Base-by-base conservation (phyloP, 1,284 basidiomycete genomes). In the Wolfiporia cocos region DNA sequence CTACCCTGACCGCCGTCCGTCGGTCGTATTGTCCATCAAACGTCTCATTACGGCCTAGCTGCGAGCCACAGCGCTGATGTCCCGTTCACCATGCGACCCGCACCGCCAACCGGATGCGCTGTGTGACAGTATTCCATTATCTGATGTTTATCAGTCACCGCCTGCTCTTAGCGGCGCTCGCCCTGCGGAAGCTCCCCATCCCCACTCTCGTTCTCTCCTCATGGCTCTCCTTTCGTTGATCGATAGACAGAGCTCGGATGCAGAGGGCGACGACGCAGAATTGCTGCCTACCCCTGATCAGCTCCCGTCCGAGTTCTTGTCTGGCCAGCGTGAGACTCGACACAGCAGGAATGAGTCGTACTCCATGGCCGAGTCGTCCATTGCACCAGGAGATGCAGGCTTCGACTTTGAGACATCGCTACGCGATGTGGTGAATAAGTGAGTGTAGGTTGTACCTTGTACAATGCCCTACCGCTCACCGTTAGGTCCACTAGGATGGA, bases 401-500 rank as follows among this genome's bases (percentile, higher is more conserved):
- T 68, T 73, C 45, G 65, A 71, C 47, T 63, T 71, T 21, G 68
- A 69, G 52, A 67, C 61, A 44, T 61, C 60, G 4, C 51, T 70
- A 10, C 53, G 57, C 12, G 41, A 50, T 4, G 53, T 66, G 34
- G 49, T 65, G 23, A 53, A 57, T 41, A 67, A 63, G 69, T 71
- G 42, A 32, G 61, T 55, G 12, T 29, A 17, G 33, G 34, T 28
- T 17, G 23, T 23, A 7, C 28, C 17, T 12, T 33, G 4, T 19
- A 10, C 20, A 21, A n/a, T 5, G 15, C 32, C 32, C 12, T 4
- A 6, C 22, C 17, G 28, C 17, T 22, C 29, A 21, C 28, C 9
- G 9, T 2, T 6, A 5, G 15, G 22, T 38, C 34, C 21, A 20
- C 3, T 21, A 74, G 72, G 49, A 50, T 59, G 9, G 65, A 68